Conservation (phyloP, 257 asterid species). For the Jasminum sambac region DNA sequence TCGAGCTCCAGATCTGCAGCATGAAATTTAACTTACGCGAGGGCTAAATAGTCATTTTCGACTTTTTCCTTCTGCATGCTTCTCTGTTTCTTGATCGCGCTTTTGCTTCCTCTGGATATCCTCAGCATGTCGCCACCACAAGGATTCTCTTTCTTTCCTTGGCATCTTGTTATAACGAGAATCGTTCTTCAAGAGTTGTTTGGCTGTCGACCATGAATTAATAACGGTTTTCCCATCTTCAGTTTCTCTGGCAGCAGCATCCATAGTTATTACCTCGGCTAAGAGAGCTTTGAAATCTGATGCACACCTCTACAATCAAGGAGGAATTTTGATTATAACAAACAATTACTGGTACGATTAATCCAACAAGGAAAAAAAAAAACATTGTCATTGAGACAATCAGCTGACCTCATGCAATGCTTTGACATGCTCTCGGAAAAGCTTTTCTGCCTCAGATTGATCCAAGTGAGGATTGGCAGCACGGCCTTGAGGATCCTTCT, state of each 20-base stretch:
- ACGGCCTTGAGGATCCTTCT: constrained; percentile 98
- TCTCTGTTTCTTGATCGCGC: constrained; percentile 47
- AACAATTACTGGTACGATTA: too few relatives aligned
- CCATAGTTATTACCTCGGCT: constrained; percentile 56
- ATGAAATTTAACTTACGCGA: neutral
- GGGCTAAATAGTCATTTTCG: constrained; percentile 23
- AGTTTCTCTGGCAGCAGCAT: constrained; percentile 65
- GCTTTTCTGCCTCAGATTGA: constrained; percentile 85
- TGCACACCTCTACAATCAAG: constrained; percentile 55
- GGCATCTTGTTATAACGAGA: constrained; percentile 77
- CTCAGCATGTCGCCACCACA: constrained; percentile 83
- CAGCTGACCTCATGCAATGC: constrained; percentile 70
- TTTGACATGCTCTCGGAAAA: constrained; percentile 90
- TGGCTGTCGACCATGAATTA: constrained; percentile 93
- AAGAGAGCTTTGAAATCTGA: constrained; percentile 64
- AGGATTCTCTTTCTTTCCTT: constrained; percentile 81
- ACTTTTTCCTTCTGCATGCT: constrained; percentile 45
- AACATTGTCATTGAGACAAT: too few relatives aligned
- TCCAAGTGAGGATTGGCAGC: constrained; percentile 76
- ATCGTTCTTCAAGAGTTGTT: constrained; percentile 64
- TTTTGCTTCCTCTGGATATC: constrained; percentile 70
- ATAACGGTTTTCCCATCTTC: constrained; percentile 72
- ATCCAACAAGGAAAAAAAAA: too few relatives aligned
- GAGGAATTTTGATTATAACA: neutral
- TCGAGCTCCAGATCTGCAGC: neutral